Evolutionary conservation across 495 filamentous ascomycete species (phyloP).

Genomic region (Penicillium soppii): DNA sequence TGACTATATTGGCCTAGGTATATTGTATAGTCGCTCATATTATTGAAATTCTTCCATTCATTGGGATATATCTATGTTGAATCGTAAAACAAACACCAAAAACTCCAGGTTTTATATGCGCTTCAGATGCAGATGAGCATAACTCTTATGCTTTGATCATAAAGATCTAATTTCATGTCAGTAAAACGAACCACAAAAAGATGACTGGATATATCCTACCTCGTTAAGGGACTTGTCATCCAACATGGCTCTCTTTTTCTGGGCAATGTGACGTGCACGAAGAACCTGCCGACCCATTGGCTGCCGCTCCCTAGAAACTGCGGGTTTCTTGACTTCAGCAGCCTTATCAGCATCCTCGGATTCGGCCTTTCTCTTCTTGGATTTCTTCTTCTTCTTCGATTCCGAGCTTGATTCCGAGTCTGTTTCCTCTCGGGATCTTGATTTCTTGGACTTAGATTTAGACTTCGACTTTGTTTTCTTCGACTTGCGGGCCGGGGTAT

Average conservation of each 20-base stretch:
- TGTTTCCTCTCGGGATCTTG: conserved; percentile 14
- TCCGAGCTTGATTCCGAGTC: conserved; percentile 16
- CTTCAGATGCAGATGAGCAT: conserved; percentile 5
- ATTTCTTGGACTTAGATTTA: conserved; percentile 26
- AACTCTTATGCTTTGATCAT: conserved; percentile 60
- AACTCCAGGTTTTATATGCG: conserved; percentile 4
- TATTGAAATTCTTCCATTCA: neutral
- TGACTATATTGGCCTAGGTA: no score
- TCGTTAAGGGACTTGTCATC: conserved; percentile 74
- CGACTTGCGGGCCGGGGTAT: conserved; percentile 9
- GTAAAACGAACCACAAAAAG: conserved; percentile 11
- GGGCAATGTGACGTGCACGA: conserved; percentile 69
- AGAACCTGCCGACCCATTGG: conserved; percentile 59
- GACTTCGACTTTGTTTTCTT: conserved; percentile 22
- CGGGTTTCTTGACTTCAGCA: conserved; percentile 14
- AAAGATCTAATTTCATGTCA: conserved; percentile 60
- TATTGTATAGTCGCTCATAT: no score
- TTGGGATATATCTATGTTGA: conserved; percentile 1
- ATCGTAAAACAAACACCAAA: neutral
- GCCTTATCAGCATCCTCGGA: conserved; percentile 19
- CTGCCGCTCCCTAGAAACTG: conserved; percentile 42
- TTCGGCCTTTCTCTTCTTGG: conserved; percentile 52
- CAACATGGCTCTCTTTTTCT: conserved; percentile 72
- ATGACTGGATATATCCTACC: conserved; percentile 45
- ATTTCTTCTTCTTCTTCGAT: conserved; percentile 45